These are phyloP conservation scores for Leccinum obscurum DNA, from an alignment of 768 basidiomycete genomes.

Conservation along the genomic window DNA sequence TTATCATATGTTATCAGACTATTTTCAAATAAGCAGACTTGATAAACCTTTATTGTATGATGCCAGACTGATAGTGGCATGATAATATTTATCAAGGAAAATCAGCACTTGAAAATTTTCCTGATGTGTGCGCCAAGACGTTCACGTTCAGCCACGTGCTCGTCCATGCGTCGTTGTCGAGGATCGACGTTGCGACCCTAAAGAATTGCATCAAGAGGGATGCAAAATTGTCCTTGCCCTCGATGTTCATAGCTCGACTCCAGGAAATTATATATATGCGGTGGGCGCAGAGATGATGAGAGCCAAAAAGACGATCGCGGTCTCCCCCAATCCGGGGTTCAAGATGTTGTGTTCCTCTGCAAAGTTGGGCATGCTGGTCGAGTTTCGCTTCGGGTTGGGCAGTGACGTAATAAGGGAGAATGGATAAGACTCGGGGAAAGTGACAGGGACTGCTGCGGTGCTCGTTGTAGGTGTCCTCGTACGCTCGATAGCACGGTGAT, in stretches of 20 bases:
- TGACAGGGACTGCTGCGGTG: slow-evolving; percentile 64
- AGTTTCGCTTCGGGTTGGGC: slow-evolving; percentile 52
- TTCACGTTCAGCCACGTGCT: slow-evolving; percentile 90
- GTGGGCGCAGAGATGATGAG: slow-evolving; percentile 79
- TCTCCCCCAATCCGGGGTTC: slow-evolving; percentile 54
- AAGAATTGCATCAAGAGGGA: slow-evolving; percentile 74
- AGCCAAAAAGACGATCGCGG: slow-evolving; percentile 79
- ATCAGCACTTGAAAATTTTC: too few relatives aligned
- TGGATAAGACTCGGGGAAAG: slow-evolving; percentile 93
- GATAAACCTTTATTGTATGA: too few relatives aligned
- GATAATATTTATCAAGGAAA: too few relatives aligned
- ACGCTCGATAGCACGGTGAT: slow-evolving; percentile 68
- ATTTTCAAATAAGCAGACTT: too few relatives aligned
- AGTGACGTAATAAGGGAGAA: slow-evolving; percentile 76
- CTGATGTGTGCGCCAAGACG: slow-evolving; percentile 85
- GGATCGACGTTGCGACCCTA: slow-evolving; percentile 74
- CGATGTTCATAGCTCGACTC: slow-evolving; percentile 83
- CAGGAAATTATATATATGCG: slow-evolving; percentile 72
- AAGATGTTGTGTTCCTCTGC: slow-evolving; percentile 41
- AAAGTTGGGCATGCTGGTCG: slow-evolving; percentile 39
- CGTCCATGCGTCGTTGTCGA: slow-evolving; percentile 88
- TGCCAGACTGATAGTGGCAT: too few relatives aligned
- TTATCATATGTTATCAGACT: too few relatives aligned
- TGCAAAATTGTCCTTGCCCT: slow-evolving; percentile 80
- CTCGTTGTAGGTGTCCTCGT: slow-evolving; percentile 58